These are phyloP conservation scores for Penicillium sp. DNA, from an alignment of 2,329 filamentous ascomycete species.

Conservation along the genomic window DNA sequence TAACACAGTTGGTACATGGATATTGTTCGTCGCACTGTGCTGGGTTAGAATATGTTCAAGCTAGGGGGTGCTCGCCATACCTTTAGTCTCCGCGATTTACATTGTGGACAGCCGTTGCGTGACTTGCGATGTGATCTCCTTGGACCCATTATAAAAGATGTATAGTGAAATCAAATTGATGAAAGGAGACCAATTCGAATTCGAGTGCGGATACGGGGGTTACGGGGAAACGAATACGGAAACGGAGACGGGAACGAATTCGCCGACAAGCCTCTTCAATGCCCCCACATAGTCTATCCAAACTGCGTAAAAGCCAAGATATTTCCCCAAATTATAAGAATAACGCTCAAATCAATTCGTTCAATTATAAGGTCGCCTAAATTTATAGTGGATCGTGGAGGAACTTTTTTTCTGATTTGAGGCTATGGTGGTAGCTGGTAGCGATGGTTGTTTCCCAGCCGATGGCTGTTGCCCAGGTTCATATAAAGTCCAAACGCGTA, in stretches of 20 bases:
- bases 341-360: slow-evolving; percentile 2
- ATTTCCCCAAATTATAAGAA: neutral
- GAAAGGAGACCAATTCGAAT: slow-evolving; percentile 5
- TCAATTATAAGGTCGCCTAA: neutral
- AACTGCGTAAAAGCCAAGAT: neutral
- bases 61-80: slow-evolving; percentile 2
- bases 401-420: neutral
- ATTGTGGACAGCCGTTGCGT: slow-evolving; percentile 30
- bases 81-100: slow-evolving; percentile 28
- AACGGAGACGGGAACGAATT: slow-evolving; percentile 12
- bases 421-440: neutral
- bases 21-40: slow-evolving; percentile 29
- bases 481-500: neutral
- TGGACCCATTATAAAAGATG: slow-evolving; percentile 20
- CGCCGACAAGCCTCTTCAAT: neutral
- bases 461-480: neutral
- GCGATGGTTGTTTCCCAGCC: neutral
- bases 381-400: slow-evolving; percentile 4
- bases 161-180: neutral
- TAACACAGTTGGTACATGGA: slow-evolving; percentile 29
- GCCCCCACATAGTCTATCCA: neutral
- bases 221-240: neutral
- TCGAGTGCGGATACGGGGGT: slow-evolving; percentile 20
- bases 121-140: slow-evolving; percentile 30
- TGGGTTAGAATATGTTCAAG: neutral